A percentile compares a stretch with the other conserved stretches of the same genome.
Evolutionary conservation across 352 stramenopile species (phyloP).

Genomic region (Pythium sukuiense): DNA sequence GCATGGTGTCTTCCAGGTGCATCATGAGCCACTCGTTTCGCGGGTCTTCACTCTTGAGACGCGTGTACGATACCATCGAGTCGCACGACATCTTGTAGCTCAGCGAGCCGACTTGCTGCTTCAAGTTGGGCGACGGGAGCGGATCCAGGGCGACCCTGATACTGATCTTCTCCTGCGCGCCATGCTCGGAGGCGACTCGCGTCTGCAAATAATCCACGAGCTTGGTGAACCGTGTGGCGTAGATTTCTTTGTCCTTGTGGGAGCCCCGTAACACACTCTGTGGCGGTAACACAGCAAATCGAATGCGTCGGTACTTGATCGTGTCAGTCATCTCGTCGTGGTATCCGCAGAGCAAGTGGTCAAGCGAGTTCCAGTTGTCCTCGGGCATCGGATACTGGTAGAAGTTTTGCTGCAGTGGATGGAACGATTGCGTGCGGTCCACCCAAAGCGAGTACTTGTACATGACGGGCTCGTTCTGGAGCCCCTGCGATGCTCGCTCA

Average conservation of each 20-base stretch:
- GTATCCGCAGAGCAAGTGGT: conserved; percentile 77
- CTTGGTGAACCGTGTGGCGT: conserved; percentile 55
- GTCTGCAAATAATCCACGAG: conserved; percentile 71
- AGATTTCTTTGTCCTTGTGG: conserved; percentile 28
- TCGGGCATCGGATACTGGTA: conserved; percentile 66
- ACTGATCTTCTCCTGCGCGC: conserved; percentile 45
- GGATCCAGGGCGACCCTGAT: conserved; percentile 43
- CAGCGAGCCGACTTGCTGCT: conserved; percentile 9
- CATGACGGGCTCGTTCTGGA: conserved; percentile 36
- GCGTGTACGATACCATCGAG: conserved; percentile 29
- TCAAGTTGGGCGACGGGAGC: conserved; percentile 16
- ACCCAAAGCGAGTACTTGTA: conserved; percentile 82
- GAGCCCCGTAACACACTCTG: conserved; percentile 1
- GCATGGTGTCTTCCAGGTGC: conserved; percentile 59
- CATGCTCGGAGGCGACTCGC: conserved; percentile 50
- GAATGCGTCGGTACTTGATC: conserved; percentile 72
- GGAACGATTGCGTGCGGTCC: conserved; percentile 59
- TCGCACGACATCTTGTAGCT: conserved; percentile 54
- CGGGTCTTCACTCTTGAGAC: conserved; percentile 43
- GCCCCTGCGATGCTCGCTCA: conserved; percentile 36
- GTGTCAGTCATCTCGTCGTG: conserved; percentile 70
- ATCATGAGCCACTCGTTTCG: conserved; percentile 79
- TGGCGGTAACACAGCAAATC: conserved; percentile 64
- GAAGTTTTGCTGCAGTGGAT: conserved; percentile 72
- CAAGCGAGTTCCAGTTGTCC: conserved; percentile 78